These are phyloP conservation scores for Erigeron philadelphicus DNA, from an alignment of 140 eudicot genomes.

Conservation along the genomic window DNA sequence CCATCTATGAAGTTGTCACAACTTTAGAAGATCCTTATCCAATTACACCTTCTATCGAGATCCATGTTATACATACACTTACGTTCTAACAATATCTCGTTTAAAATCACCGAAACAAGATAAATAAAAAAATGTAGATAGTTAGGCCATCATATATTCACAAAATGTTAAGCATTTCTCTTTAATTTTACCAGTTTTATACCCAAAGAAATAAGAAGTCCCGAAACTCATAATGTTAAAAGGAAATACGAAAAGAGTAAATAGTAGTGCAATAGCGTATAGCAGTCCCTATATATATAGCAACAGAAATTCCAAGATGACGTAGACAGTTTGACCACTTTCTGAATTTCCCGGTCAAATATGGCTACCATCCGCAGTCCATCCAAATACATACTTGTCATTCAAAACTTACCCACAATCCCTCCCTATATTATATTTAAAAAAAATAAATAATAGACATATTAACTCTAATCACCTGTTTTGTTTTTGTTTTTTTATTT, in stretches of 20 bases:
- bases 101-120: too few relatives aligned
- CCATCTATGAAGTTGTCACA: too few relatives aligned
- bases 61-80: too few relatives aligned
- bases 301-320: constrained; percentile 33
- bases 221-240: not conserved
- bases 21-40: too few relatives aligned
- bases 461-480: not conserved
- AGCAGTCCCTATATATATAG: constrained; percentile 27
- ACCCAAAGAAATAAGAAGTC: not conserved
- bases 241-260: not conserved
- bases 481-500: too few relatives aligned
- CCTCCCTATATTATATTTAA: not conserved
- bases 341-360: constrained; percentile 32
- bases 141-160: too few relatives aligned
- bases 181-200: too few relatives aligned
- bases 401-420: constrained; percentile 20
- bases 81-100: too few relatives aligned
- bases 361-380: constrained; percentile 25
- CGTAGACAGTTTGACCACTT: constrained; percentile 32
- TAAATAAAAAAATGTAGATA: too few relatives aligned
- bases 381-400: not conserved
- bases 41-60: too few relatives aligned
- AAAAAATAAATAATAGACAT: not conserved
- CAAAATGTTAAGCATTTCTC: too few relatives aligned
- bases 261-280: not conserved